phyloP scores from a whole-genome alignment of 768 basidiomycete genomes.

The Psilocybe subaeruginosa region DNA sequence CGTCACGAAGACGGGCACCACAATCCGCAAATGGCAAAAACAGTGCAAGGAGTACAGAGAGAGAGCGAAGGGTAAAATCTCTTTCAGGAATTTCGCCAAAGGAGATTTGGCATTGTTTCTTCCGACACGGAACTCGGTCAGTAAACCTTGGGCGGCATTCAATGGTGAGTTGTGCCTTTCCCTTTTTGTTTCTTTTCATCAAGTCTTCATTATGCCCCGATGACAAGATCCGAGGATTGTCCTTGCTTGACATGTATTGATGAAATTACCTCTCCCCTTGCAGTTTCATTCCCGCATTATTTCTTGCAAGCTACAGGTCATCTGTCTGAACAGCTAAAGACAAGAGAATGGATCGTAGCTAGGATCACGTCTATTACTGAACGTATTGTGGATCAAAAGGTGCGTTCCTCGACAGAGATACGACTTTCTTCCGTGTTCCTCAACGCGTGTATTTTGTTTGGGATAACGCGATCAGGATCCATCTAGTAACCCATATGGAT shows the following conservation, averaged over 20 bases:
- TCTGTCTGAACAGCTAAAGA: slow-evolving; percentile 87
- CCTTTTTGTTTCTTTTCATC: background rate
- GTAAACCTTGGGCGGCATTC: slow-evolving; percentile 98
- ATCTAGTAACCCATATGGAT: slow-evolving; percentile 84
- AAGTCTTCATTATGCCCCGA: background rate
- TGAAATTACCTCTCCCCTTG: slow-evolving; percentile 19
- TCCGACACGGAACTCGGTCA: slow-evolving; percentile 91
- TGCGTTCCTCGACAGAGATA: slow-evolving; percentile 36
- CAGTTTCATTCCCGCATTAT: slow-evolving; percentile 96
- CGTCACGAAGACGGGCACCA: slow-evolving; percentile 78
- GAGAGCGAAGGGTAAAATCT: slow-evolving; percentile 94
- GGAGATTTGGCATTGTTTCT: slow-evolving; percentile 96
- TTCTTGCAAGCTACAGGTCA: slow-evolving; percentile 89
- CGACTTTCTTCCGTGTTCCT: slow-evolving; percentile 12
- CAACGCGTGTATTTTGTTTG: slow-evolving; percentile 32
- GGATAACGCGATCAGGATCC: slow-evolving; percentile 58
- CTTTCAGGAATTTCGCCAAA: slow-evolving; percentile 93
- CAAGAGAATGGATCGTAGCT: slow-evolving; percentile 94
- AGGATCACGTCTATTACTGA: slow-evolving; percentile 89
- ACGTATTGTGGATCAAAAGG: slow-evolving; percentile 80
- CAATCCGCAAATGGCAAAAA: slow-evolving; percentile 96
- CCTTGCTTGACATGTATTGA: slow-evolving; percentile 18
- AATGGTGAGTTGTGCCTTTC: slow-evolving; percentile 64
- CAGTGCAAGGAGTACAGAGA: slow-evolving; percentile 96
- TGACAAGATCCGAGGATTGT: slow-evolving; percentile 36